Percentiles rank a stretch among this genome's conserved stretches.
phyloP scores from a whole-genome alignment of 1,284 basidiomycete species.

The Microbotryomycetes sp. region DNA sequence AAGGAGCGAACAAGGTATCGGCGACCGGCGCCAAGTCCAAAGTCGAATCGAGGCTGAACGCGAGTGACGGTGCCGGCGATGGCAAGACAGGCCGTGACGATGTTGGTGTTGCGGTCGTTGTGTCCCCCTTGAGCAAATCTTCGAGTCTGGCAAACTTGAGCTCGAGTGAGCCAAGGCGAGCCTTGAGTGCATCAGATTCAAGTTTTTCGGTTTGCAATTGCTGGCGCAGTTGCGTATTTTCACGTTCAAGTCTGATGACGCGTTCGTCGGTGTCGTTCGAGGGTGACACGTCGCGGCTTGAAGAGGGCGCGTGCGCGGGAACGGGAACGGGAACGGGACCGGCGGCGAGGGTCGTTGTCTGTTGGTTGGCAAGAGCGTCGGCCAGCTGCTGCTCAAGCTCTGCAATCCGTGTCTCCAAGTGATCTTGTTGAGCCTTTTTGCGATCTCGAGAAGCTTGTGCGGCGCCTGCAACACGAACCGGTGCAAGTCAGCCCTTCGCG shows the following conservation, averaged over 20 bases:
- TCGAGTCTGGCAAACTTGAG: slow-evolving; percentile 25
- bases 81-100: slow-evolving; percentile 24
- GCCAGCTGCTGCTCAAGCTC: slow-evolving; percentile 23
- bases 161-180: slow-evolving; percentile 25
- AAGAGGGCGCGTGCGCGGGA: too few species aligned
- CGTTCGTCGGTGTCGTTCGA: background rate
- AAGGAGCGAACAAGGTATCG: background rate
- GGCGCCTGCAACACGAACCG: slow-evolving; percentile 8
- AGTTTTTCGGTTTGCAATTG: slow-evolving; percentile 23
- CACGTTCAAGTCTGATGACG: slow-evolving; percentile 11
- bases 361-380: background rate
- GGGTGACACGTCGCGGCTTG: background rate
- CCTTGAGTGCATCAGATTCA: slow-evolving; percentile 21
- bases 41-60: slow-evolving; percentile 25
- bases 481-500: background rate
- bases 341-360: background rate
- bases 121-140: slow-evolving; percentile 8
- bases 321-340: too few species aligned
- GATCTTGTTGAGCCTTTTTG: slow-evolving; percentile 29
- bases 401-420: slow-evolving; percentile 19
- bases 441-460: slow-evolving; percentile 32
- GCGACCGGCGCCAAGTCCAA: background rate
- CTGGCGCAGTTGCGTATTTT: slow-evolving; percentile 24
- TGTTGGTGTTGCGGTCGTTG: slow-evolving; percentile 21
- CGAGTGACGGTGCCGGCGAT: slow-evolving; percentile 32